A percentile compares a stretch with the other conserved stretches of the same genome.
Evolutionary conservation across 208 protist genomes (phyloP).

Genomic region (Leishmania turanica): DNA sequence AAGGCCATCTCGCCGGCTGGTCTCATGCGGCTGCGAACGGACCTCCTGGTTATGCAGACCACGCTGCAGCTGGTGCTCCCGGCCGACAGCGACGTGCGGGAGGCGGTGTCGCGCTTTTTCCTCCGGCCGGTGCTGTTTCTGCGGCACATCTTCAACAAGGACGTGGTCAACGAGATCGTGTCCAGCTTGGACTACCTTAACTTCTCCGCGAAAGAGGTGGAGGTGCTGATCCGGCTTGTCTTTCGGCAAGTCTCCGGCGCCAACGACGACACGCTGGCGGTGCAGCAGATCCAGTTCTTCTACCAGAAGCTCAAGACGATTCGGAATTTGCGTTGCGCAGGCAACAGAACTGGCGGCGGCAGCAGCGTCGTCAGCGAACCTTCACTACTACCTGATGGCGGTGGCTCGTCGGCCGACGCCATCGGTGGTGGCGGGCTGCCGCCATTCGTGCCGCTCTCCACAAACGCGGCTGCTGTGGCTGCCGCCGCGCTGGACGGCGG

Average conservation of each 20-base stretch:
- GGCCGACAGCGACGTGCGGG: constrained; percentile 67
- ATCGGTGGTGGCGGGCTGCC: not conserved
- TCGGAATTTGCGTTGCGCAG: constrained; percentile 8
- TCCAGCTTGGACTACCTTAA: constrained; percentile 74
- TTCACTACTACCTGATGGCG: not conserved
- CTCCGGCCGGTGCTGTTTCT: constrained; percentile 71
- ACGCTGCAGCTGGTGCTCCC: constrained; percentile 75
- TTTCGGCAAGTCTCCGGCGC: constrained; percentile 71
- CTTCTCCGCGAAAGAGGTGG: constrained; percentile 67
- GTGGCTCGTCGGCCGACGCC: not conserved
- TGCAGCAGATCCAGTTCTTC: constrained; percentile 59
- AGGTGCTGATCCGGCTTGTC: constrained; percentile 80
- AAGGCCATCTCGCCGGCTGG: constrained; percentile 77
- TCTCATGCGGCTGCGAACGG: constrained; percentile 50
- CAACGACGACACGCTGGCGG: constrained; percentile 57
- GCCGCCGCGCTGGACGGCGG: constrained; percentile 29
- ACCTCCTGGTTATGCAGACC: constrained; percentile 82
- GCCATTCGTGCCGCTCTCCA: not conserved
- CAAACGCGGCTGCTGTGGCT: constrained; percentile 17
- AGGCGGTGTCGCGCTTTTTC: constrained; percentile 68
- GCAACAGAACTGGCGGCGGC: not conserved
- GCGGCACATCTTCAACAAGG: constrained; percentile 73
- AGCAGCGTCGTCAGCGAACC: not conserved
- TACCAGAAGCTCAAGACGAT: constrained; percentile 50
- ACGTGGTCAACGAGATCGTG: constrained; percentile 81